Evolutionary conservation across 179 eudicot genomes (phyloP), one percentile per base, ranked within the genome.

Genomic region (Sideroxylon spinosum): DNA sequence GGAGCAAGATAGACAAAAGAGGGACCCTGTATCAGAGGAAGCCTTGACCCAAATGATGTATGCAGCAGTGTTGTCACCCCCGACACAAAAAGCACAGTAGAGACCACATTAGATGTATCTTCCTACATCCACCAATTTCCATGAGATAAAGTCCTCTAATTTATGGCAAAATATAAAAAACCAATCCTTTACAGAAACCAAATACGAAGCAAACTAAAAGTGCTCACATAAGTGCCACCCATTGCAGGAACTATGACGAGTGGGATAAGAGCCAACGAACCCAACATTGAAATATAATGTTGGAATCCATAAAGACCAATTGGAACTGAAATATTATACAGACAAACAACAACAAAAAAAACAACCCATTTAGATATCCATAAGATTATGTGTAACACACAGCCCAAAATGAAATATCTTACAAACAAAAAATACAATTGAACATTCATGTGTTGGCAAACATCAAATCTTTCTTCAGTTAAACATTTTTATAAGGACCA

Each of bases 1-100:
- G 98, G 98, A 84, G 98, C 97, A 74, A 95, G 87, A 90, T 89
- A 92, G 22, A 91, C 97, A 83, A 91, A 95, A 12, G 98, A 95
- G 29, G 98, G 98, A 60, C 99, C 99, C 82, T 93, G 99, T 80
- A 93, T 89, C 72, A 93, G 84, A 52, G 98, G 98, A 86, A 95
- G 83, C 82, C 98, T 89, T 23, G 95, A 90, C 25, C 98, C 99
- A 73, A 93, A 93, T 46, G 86, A 83, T 8, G 91, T 87, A 73
- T 95, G 98, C 82, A 95, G 76, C 50, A 95, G 89, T 7, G 99
- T 95, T 2, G 99, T 95, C 76, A 89, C 85, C 76, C 99, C 99
- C 55, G 97, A 86, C 67, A 95, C 79, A 80, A 95, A 90, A 66
- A 95, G 93, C 87, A 90, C 93, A 5, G 99, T 95, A 26, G 95